Evolutionary conservation across 768 basidiomycete species (phyloP), one percentile per base, ranked within the genome.

Genomic region (Fomitopsis serialis): DNA sequence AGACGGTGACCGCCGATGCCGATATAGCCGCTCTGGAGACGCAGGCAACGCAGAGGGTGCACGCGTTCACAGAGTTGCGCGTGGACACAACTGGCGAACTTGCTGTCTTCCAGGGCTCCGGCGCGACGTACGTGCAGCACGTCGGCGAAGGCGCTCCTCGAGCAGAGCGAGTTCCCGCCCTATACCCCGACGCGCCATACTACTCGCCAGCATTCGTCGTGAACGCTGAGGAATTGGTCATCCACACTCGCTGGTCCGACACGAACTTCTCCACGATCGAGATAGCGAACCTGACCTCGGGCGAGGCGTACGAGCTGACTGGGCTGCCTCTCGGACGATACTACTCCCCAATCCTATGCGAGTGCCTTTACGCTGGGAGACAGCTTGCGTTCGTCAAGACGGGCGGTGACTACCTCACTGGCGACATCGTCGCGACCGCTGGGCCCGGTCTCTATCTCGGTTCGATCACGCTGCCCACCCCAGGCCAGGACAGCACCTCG

Each of bases 211-310:
- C 79, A 4, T 87, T 88, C 61, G 75, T 84, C n/a, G 74, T 71
- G 44, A 73, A 75, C 21, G 63, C 70, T 2, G 67, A 71, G 21
- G 68, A 81, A 52, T 64, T 86, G 22, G 66, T 87, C 11, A 63
- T 89, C 15, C 87, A 87, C 48, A 77, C 78, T 3, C 78, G 83
- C 12, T 89, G 87, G 87, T 87, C 85, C 0, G 77, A 87, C 60
- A 68, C 70, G 7, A 62, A 73, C 52, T 86, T 86, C 63, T 79
- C 84, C 2, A 72, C 78, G 2, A 79, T 89, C 59, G 87, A 89
- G 68, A 58, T 89, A 27, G 79, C 84, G 9, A 73, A 87, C 61
- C 48, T 85, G 6, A 59, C 61, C 7, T 68, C 73, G 1, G 74
- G 70, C 3, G 61, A 63, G 8, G 75, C 74, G 0, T 74, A 77